A percentile compares a stretch with the other conserved stretches of the same genome.
These are phyloP conservation scores for Blakeslea trispora DNA, from an alignment of 371 early-diverging fungal genomes.

Conservation along the genomic window DNA sequence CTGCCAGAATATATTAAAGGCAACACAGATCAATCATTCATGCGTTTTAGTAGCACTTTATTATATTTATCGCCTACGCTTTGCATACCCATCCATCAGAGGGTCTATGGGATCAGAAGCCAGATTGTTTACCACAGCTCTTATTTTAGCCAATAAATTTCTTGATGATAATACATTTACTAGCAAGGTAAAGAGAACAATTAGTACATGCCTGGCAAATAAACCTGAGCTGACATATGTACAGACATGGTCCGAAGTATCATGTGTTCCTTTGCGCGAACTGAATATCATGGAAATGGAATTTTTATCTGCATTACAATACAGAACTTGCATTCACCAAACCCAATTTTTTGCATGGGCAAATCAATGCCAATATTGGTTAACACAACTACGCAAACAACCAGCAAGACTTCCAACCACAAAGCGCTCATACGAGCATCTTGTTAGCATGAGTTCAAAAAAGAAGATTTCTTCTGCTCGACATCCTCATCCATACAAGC, in stretches of 20 bases:
- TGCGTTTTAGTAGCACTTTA: constrained; percentile 38
- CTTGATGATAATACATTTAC: constrained; percentile 71
- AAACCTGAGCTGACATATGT: neutral
- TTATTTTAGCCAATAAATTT: constrained; percentile 64
- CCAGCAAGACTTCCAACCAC: neutral
- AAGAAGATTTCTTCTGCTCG: neutral
- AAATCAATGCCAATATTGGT: constrained; percentile 37
- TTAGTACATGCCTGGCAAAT: neutral
- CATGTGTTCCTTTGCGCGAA: constrained; percentile 58
- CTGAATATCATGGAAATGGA: constrained; percentile 74
- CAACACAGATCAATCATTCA: constrained; percentile 37
- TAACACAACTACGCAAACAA: constrained; percentile 10
- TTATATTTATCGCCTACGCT: constrained; percentile 38
- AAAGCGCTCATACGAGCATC: too few species aligned
- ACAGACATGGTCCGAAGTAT: constrained; percentile 71
- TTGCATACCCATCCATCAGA: constrained; percentile 35
- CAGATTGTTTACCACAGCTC: constrained; percentile 61
- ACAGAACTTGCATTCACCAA: constrained; percentile 32
- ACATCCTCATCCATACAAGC: neutral
- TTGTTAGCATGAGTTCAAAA: too few species aligned
- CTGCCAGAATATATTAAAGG: constrained; percentile 49
- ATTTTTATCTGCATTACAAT: constrained; percentile 62
- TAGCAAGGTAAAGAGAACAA: constrained; percentile 39
- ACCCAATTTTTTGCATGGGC: constrained; percentile 36
- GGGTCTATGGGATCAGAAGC: constrained; percentile 57